Base-by-base conservation (phyloP, 2,329 filamentous ascomycete genomes). In the Epichloe sibirici region DNA sequence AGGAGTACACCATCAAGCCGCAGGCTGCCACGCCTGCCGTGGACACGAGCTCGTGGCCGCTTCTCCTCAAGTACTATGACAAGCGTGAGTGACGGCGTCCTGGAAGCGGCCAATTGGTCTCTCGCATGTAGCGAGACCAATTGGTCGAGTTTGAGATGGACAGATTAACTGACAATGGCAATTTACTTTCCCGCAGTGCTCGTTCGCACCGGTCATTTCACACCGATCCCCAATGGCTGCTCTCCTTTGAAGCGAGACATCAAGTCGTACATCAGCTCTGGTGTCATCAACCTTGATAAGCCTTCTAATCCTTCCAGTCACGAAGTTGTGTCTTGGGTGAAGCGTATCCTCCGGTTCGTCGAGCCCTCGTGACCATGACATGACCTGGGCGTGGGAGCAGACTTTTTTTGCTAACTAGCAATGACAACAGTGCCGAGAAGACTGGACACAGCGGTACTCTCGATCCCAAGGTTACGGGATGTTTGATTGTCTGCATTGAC, bases 271-370 rank as follows among this genome's bases (percentile, higher is more conserved):
- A 84, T 98, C 69, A 91, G 87, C 70, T 95, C 89, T 58, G 93
- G 93, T 74, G 91, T 98, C 55, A 97, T 98, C 74, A 98, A 98
- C 76, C 84, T 96, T 62, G 70, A 72, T 59, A 72, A 72, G 77
- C 93, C 91, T 53, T 94, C 90, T 51, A 98, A 98, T 76, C 91
- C 91, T 51, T 96, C 90, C 61, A 93, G 86, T 65, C 93, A 98
- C 79, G 93, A 98, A 78, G 93, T 98, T 60, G 93, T 98, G 66
- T 91, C 93, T 60, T 98, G 93, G 93, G 87, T 97, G 63, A 98
- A 98, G 85, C 85, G 91, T 63, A 97, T 97, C 65, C 79, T 98
- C 53, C 85, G 86, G 86, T 90, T 81, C 58, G 72, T 65, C 49
- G 51, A 52, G 44, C 38, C 42, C 28, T 47, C 52, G 17, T 37